phyloP scores from a whole-genome alignment of 805 yeast species.

The Yarrowia osloensis region DNA sequence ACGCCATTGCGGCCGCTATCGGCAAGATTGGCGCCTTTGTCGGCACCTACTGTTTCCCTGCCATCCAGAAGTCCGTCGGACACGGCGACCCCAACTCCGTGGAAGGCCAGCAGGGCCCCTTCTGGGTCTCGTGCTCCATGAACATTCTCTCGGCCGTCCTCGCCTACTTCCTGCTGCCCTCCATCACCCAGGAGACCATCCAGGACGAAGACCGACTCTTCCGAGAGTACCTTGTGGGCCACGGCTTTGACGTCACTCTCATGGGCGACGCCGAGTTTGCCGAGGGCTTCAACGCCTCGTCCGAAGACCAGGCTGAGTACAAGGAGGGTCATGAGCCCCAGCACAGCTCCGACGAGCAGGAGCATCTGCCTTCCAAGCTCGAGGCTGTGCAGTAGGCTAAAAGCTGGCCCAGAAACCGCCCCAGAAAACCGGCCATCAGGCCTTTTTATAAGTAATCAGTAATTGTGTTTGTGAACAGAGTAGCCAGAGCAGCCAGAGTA shows the following conservation, averaged over 20 bases:
- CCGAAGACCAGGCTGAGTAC: conserved; percentile 3
- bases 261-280: conserved; percentile 24
- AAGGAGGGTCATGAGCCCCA: not conserved
- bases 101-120: conserved; percentile 70
- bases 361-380: not conserved
- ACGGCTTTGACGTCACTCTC: conserved; percentile 66
- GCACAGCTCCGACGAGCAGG: not conserved
- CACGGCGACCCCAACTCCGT: conserved; percentile 44
- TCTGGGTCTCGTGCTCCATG: conserved; percentile 76
- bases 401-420: too few relatives aligned
- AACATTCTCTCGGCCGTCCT: conserved; percentile 71
- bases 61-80: conserved; percentile 59
- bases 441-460: not conserved
- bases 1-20: conserved; percentile 86
- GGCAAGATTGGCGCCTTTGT: conserved; percentile 94
- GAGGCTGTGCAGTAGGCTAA: not conserved
- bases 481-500: too few relatives aligned
- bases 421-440: too few relatives aligned
- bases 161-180: conserved; percentile 72
- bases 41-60: conserved; percentile 88
- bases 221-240: conserved; percentile 61
- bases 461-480: conserved; percentile 9
- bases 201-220: conserved; percentile 74
- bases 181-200: conserved; percentile 81
- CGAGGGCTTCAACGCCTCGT: not conserved